Evolutionary conservation across 768 basidiomycete species (phyloP), one percentile per base, ranked within the genome.

Genomic region (Boletellus ananas): DNA sequence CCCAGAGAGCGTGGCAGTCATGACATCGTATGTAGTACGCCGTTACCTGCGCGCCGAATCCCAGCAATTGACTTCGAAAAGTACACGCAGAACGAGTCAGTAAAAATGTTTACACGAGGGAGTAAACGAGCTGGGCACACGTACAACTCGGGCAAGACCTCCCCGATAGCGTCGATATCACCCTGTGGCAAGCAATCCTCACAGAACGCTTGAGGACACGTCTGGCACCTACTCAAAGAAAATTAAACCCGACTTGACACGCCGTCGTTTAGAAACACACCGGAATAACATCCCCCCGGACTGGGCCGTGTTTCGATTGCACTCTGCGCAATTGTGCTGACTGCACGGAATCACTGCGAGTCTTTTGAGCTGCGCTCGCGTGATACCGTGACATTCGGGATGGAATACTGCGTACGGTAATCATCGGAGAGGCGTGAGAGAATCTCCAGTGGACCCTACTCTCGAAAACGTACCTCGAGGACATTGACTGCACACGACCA

Each of bases 271-370:
- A 18, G 29, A 34, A 10, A 35, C 65, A 2, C 52, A 81, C 81
- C 81, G 69, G 61, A 81, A 83, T 27, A 84, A 56, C 72, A 84
- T 75, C 1, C 81, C 81, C 6, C 83, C 81, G 2, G 74, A 70
- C 18, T 79, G 75, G 2, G 59, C 46, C 0, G 80, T 74, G 14
- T 58, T 68, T 44, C 79, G 72, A 9, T 57, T 14, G 59, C 83
- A 84, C 4, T 50, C 58, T 9, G 60, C 49, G 49, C 83, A 84
- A 7, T 49, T 60, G 57, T 84, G 82, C 52, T 84, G 83, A 49
- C 65, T 62, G 55, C 83, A 84, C 9, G 47, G 43, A 2, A 73
- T 50, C 33, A 51, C 54, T 36, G 58, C 55, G 37, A 62, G 60
- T 17, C 49, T 55, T 34, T 58, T 60, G 16, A 72, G 33, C 21